Percentiles rank a stretch among this genome's conserved stretches.
These are phyloP conservation scores for Mediolabrus comicus DNA, from an alignment of 108 stramenopile species.

Conservation along the genomic window DNA sequence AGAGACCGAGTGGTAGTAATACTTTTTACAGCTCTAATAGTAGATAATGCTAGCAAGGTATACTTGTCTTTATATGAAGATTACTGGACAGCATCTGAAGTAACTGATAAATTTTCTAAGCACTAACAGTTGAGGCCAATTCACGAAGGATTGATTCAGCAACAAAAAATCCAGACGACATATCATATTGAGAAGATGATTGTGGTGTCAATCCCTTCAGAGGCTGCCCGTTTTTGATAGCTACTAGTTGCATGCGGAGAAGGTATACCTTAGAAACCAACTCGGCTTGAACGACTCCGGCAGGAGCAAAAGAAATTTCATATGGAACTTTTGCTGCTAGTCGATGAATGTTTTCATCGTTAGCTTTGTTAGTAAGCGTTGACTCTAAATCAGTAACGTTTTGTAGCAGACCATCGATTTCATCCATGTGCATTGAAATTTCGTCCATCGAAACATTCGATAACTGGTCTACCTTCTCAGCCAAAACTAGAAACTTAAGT, in stretches of 20 bases:
- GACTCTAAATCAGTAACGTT: conserved; percentile 17
- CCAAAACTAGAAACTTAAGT: conserved; percentile 23
- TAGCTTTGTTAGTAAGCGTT: neutral
- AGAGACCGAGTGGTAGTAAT: conserved; percentile 82
- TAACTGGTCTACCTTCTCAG: conserved; percentile 18
- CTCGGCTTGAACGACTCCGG: conserved; percentile 15
- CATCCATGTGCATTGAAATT: conserved; percentile 11
- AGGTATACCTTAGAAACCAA: conserved; percentile 6
- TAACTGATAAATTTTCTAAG: too few species aligned
- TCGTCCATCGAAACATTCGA: conserved; percentile 5
- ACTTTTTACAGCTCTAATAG: too few species aligned
- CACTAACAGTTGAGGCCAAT: conserved; percentile 3
- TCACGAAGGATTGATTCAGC: conserved; percentile 31
- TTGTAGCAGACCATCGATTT: conserved; percentile 27
- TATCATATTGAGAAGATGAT: conserved; percentile 13
- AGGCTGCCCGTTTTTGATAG: conserved; percentile 21
- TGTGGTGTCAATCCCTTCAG: neutral
- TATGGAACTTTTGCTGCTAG: conserved; percentile 16
- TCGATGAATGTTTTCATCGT: neutral
- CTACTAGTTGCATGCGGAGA: conserved; percentile 29
- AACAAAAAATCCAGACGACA: conserved; percentile 1
- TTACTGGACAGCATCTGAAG: too few species aligned
- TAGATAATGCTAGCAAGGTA: too few species aligned
- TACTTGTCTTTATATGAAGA: too few species aligned
- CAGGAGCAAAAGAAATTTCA: conserved; percentile 10